A percentile compares a stretch with the other conserved stretches of the same genome.
These are phyloP conservation scores for Neurospora crassa DNA, from an alignment of 2,329 filamentous ascomycete genomes.

Conservation along the genomic window DNA sequence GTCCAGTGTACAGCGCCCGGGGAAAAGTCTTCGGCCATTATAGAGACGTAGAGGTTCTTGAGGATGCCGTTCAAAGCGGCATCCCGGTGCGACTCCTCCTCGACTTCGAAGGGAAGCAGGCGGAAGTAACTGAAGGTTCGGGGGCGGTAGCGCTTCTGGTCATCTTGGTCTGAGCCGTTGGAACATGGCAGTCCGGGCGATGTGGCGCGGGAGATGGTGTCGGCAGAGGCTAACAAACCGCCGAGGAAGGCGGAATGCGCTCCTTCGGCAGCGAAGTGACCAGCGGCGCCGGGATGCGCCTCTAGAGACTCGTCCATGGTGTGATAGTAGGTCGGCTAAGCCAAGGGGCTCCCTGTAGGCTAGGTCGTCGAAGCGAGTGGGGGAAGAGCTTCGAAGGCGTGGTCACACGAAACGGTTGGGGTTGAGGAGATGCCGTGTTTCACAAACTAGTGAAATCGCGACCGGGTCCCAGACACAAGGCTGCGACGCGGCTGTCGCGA, in stretches of 20 bases:
- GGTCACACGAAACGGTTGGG: neutral
- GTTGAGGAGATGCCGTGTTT: neutral
- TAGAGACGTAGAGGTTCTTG: conserved; percentile 84
- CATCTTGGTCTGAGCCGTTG: conserved; percentile 36
- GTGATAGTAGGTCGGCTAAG: neutral
- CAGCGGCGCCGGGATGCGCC: conserved; percentile 9
- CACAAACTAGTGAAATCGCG: neutral
- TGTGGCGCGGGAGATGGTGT: conserved; percentile 75
- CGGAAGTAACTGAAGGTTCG: conserved; percentile 90
- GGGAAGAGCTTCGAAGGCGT: neutral
- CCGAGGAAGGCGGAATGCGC: conserved; percentile 29
- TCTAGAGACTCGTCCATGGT: conserved; percentile 19
- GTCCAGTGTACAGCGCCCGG: conserved; percentile 96
- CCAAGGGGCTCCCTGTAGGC: neutral
- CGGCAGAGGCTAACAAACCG: conserved; percentile 36
- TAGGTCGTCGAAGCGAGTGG: neutral
- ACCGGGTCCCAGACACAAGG: neutral
- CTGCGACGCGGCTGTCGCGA: neutral
- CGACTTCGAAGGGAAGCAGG: conserved; percentile 80
- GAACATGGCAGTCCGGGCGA: conserved; percentile 61
- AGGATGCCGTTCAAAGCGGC: conserved; percentile 77
- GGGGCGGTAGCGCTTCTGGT: conserved; percentile 63
- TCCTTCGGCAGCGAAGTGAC: conserved; percentile 25
- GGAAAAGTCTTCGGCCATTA: conserved; percentile 88
- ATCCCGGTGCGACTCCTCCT: conserved; percentile 69